Conservation (phyloP, 495 filamentous ascomycete species). For the Delitschia confertaspora region DNA sequence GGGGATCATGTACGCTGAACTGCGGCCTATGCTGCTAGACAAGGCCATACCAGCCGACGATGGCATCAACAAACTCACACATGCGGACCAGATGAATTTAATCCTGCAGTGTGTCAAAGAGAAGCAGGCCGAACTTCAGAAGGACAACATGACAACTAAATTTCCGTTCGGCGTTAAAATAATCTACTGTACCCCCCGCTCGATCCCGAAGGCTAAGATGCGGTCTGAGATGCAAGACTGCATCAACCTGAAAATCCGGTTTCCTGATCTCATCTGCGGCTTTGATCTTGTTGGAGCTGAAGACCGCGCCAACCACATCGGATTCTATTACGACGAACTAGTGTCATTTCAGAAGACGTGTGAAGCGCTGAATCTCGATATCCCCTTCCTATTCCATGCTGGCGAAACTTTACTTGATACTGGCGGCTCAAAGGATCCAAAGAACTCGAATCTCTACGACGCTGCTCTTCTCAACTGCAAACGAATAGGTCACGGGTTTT, state of each 20-base stretch:
- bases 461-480: conserved; percentile 31
- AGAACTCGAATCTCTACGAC: conserved; percentile 37
- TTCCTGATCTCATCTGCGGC: conserved; percentile 36
- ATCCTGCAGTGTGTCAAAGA: conserved; percentile 29
- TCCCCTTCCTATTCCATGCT: conserved; percentile 38
- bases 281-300: conserved; percentile 39
- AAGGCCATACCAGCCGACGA: conserved; percentile 33
- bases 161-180: conserved; percentile 38
- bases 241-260: conserved; percentile 41
- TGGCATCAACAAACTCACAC: conserved; percentile 21
- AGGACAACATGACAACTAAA: conserved; percentile 15
- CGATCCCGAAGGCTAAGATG: conserved; percentile 31
- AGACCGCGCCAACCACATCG: conserved; percentile 34
- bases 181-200: conserved; percentile 36
- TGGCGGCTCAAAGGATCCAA: conserved; percentile 32
- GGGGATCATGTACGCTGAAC: conserved; percentile 36
- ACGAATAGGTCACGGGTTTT: conserved; percentile 36
- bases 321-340: conserved; percentile 33
- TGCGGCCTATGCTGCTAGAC: conserved; percentile 37
- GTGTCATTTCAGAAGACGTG: conserved; percentile 31
- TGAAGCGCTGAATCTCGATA: conserved; percentile 26
- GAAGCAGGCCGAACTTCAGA: conserved; percentile 27
- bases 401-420: conserved; percentile 37
- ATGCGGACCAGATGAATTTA: conserved; percentile 33
- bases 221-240: conserved; percentile 33